Evolutionary conservation across 768 basidiomycete genomes (phyloP).

Genomic region (Paxillus rubicundulus): DNA sequence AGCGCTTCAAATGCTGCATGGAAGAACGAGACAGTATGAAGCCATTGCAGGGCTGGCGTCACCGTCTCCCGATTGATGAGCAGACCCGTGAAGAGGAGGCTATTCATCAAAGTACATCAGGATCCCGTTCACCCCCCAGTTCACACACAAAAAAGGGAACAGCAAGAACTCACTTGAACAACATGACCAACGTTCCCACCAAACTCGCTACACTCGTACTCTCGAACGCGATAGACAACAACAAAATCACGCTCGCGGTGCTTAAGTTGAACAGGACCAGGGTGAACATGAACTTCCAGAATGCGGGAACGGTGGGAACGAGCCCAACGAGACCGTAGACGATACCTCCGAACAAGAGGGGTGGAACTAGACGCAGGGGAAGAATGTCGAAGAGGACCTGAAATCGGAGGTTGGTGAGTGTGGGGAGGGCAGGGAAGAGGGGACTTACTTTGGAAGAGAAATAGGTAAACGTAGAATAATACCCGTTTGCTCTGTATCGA

Average conservation of each 20-base stretch:
- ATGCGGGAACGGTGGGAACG: constrained; percentile 82
- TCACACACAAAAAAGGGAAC: background rate
- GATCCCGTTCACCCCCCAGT: background rate
- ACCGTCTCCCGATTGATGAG: constrained; percentile 93
- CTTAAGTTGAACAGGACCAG: constrained; percentile 96
- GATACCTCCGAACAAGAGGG: constrained; percentile 93
- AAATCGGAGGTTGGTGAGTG: background rate
- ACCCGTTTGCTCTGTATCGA: constrained; percentile 80
- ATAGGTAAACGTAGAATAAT: constrained; percentile 96
- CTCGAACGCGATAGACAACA: constrained; percentile 86
- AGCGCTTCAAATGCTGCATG: constrained; percentile 98
- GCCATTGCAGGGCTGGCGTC: constrained; percentile 68
- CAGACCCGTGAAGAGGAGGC: constrained; percentile 91
- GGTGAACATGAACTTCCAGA: constrained; percentile 98
- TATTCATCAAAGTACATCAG: constrained; percentile 30
- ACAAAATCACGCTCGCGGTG: constrained; percentile 87
- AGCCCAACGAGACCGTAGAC: constrained; percentile 94
- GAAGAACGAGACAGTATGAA: constrained; percentile 94
- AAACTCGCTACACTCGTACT: constrained; percentile 88
- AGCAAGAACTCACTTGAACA: constrained; percentile 81
- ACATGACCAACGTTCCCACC: constrained; percentile 93
- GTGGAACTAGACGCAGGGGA: constrained; percentile 91
- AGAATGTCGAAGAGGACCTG: constrained; percentile 95
- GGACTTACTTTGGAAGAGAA: constrained; percentile 81
- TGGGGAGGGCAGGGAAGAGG: background rate